phyloP scores from a whole-genome alignment of 2,329 filamentous ascomycete species.

The Juglanconis sp. region DNA sequence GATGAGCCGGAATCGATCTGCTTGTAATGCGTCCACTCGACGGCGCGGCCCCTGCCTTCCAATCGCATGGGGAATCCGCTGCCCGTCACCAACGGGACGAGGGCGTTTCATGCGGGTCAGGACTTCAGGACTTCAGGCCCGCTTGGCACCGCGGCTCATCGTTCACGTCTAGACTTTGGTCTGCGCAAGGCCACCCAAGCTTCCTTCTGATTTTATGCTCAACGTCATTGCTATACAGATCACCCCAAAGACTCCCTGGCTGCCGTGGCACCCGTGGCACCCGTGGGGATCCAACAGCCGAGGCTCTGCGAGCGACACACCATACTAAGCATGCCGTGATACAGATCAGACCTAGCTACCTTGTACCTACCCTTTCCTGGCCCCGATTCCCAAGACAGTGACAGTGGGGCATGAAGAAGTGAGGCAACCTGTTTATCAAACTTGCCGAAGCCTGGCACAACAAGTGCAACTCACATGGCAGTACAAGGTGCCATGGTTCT shows the following conservation, averaged over 20 bases:
- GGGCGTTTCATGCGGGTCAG: background rate
- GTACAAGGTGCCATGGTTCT: background rate
- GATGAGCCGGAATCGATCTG: background rate
- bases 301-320: background rate
- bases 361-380: background rate
- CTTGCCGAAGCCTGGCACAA: background rate
- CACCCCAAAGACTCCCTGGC: too few relatives aligned
- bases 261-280: background rate
- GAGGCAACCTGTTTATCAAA: slow-evolving; percentile 6
- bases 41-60: background rate
- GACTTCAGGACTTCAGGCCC: background rate
- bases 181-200: background rate
- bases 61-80: slow-evolving; percentile 7
- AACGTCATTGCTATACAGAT: background rate
- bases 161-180: background rate
- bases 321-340: background rate
- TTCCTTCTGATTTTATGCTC: background rate
- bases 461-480: background rate
- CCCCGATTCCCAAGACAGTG: background rate
- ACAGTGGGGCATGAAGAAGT: slow-evolving; percentile 1
- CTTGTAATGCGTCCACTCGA: background rate
- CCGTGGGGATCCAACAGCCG: background rate
- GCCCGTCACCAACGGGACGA: background rate
- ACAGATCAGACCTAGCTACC: background rate
- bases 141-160: background rate